Conservation (phyloP, 1,284 basidiomycete species). For the Naganishia sp. region DNA sequence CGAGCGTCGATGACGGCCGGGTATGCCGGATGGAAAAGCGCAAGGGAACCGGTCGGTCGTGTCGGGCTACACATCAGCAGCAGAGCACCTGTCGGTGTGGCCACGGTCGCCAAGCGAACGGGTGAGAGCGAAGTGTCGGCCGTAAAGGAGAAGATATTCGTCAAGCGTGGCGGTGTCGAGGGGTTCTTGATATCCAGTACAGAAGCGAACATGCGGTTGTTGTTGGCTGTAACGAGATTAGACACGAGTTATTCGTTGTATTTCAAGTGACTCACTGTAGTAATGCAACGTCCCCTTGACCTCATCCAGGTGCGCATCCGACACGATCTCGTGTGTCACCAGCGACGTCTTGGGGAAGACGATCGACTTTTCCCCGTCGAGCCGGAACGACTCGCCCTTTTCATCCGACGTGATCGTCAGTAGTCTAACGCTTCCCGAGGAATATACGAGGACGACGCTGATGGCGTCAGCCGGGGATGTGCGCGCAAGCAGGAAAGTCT, state of each 20-base stretch:
- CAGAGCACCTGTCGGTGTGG: conserved; percentile 29
- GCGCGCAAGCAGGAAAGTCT: conserved; percentile 21
- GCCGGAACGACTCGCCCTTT: conserved; percentile 3
- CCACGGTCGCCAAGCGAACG: conserved; percentile 18
- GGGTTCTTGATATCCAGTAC: conserved; percentile 18
- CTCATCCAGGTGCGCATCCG: conserved; percentile 25
- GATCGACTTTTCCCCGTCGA: conserved; percentile 11
- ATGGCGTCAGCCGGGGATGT: conserved; percentile 4
- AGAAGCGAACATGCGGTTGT: conserved; percentile 26
- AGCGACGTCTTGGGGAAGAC: conserved; percentile 14
- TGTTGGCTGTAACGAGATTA: neutral
- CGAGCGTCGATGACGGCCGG: conserved; percentile 32
- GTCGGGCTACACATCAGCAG: conserved; percentile 17
- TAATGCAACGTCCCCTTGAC: conserved; percentile 18
- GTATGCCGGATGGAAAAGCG: conserved; percentile 33
- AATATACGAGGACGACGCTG: conserved; percentile 21
- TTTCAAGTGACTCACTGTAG: conserved; percentile 14
- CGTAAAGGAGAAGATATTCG: conserved; percentile 20
- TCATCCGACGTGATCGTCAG: conserved; percentile 7
- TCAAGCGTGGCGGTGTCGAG: conserved; percentile 5
- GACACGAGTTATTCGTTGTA: too few relatives aligned
- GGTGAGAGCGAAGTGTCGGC: neutral
- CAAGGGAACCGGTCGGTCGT: conserved; percentile 19
- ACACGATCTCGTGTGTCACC: conserved; percentile 22
- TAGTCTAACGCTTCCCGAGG: conserved; percentile 19